Evolutionary conservation across 495 filamentous ascomycete genomes (phyloP), one percentile per base, ranked within the genome.

Genomic region (Aspergillus sclerotioniger): DNA sequence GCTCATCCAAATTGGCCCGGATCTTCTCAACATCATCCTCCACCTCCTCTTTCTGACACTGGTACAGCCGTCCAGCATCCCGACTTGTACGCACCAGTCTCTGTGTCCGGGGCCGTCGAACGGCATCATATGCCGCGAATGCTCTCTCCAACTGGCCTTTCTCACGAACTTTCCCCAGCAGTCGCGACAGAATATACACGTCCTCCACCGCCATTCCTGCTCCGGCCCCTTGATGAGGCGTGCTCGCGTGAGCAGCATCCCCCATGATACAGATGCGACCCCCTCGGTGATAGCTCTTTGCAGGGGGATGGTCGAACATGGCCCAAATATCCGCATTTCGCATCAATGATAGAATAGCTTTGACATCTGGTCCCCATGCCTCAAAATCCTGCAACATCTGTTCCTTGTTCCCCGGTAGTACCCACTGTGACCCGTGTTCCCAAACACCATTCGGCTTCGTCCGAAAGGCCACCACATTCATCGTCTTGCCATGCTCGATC

Each of bases 191-290:
- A 12, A 88, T 75, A 48, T 79, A 79, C 6, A 84, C 81, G 69
- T 90, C 87, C 63, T 90, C 87, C 32, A 90, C 82, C 3, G 84
- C 83, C 70, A 86, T 81, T 0, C 87, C 86, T 0, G 86, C 86
- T 0, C 87, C 87, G 1, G 86, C 77, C 8, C 86, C 87, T 60
- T 89, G 85, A 62, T 89, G 86, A 0, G 87, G 88, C 3, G 86
- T 88, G 0, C 80, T 80, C 0, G 87, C 86, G 59, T 90, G 88
- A 0, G 87, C 87, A 0, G 87, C 87, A 60, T 90, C 87, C 1
- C 88, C 87, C 0, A 88, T 69, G 2, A 90, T 72, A 6, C 79
- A 82, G 0, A 90, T 62, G 0, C 77, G 74, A 2, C 78, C 80
- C 2, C 78, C 80, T 31, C 78, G 79, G 53, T 71, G 74, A 57